A percentile compares a stretch with the other conserved stretches of the same genome.
phyloP scores from a whole-genome alignment of 768 basidiomycete species.

The Lactarius evosmus region DNA sequence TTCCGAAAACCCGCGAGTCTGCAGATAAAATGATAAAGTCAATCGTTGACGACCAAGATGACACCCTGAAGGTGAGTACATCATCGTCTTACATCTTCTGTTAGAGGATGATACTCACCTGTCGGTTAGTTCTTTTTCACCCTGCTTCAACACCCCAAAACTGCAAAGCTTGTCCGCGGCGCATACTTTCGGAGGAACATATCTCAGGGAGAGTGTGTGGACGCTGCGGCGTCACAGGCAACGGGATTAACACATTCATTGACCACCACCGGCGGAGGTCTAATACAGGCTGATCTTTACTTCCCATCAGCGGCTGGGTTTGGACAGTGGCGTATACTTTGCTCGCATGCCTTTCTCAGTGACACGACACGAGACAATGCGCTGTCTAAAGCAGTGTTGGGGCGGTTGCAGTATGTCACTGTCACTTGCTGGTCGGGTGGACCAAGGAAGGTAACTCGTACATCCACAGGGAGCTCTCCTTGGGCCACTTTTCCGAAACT shows the following conservation, averaged over 20 bases:
- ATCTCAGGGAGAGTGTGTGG: neutral
- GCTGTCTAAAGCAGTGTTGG: neutral
- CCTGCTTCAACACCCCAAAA: neutral
- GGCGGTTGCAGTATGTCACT: conserved; percentile 12
- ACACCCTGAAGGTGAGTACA: conserved; percentile 1
- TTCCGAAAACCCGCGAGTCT: conserved; percentile 2
- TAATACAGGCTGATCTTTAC: conserved; percentile 18
- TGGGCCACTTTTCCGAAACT: conserved; percentile 19
- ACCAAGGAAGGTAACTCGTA: neutral
- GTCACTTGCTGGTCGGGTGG: neutral
- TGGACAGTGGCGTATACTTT: conserved; percentile 22
- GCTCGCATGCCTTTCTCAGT: neutral
- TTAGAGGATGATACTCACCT: neutral
- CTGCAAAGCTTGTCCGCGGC: neutral
- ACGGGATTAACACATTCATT: neutral
- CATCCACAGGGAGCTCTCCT: conserved; percentile 19
- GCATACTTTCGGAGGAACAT: conserved; percentile 16
- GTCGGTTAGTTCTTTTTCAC: neutral
- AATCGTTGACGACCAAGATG: neutral
- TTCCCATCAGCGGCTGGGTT: conserved; percentile 9
- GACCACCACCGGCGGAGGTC: neutral
- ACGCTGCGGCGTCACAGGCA: neutral
- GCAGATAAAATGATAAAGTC: neutral
- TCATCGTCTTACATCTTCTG: neutral
- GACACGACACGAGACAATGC: conserved; percentile 1